Base-by-base conservation (phyloP, 352 stramenopile species). In the Achlya hypogyna region DNA sequence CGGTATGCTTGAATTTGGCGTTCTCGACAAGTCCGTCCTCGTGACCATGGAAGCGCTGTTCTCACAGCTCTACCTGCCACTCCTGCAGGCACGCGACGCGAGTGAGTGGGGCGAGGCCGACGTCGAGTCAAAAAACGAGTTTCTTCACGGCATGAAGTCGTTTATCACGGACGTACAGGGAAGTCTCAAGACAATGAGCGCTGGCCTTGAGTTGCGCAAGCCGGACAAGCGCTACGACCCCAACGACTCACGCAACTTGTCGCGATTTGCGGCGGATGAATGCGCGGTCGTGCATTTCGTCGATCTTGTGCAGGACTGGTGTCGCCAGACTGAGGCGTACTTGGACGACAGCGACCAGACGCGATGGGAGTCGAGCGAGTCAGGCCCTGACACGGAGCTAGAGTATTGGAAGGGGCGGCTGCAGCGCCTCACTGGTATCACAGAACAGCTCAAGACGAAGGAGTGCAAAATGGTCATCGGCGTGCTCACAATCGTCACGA, bases 271-370 rank as follows among this genome's bases (percentile, higher is more conserved):
- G n/a, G 70, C 78, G 0, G 82, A 92, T 64, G 80, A 95, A 38
- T 69, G 74, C 8, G 86, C 78, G 0, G 79, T 94, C 35, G 75
- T 77, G 32, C 84, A 96, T 68, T 96, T 93, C 74, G 75, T 93
- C 5, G 88, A 96, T 43, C 65, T 97, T 0, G 72, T 97, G 4
- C 81, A 95, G 52, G 85, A 93, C 70, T 96, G 89, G 88, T 96
- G 88, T 73, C 86, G 86, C 29, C 77, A 91, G 59, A 96, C 86
- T 5, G 84, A 95, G 66, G 74, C 75, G 60, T 95, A 96, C 63
- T 72, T 96, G 20, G 84, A 93, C 51, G 85, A 92, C 69, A 88
- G 86, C 56, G 84, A 94, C 70, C 81, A 91, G 49, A 80, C 73
- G 0, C 72, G 81, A 2, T 93, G 81, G 81, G 87, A 96, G 69